Base-by-base conservation (phyloP, 768 basidiomycete species). In the Coprinopsis marcescibilis region DNA sequence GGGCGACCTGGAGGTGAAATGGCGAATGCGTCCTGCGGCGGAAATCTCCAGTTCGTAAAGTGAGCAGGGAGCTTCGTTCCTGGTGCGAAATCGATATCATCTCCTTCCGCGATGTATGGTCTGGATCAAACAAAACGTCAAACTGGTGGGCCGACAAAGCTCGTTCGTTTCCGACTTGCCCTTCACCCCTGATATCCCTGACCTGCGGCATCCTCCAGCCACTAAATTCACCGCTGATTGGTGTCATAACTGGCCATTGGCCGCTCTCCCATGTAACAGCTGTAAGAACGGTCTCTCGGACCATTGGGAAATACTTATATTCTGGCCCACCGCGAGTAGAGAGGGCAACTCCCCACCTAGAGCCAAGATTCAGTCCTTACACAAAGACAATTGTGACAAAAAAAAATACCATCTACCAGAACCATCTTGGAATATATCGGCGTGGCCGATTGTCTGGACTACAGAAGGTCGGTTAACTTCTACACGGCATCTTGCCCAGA, bases 381-480 rank as follows among this genome's bases (percentile, higher is more conserved):
- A 33, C 43, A 43, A 6, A 47, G n/a, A 39, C n/a, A 1, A n/a
- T 19, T 6, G 53, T 21, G 55, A 54, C 5, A 23, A 26, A 57
- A 54, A n/a, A 6, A 52, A 48, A 49, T 56, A 63, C 65, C 65
- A 68, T 29, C 60, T 57, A 0, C 65, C 66, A 7, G 51, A 45
- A 1, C 36, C 50, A 41, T 66, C 65, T 43, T 65, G 59, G 41
- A 69, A 60, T 4, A 70, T 34, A 51, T 70, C 68, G 20, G 65
- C 60, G 49, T 70, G 69, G 2, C 69, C 69, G 8, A 68, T 65
- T 3, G 66, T 65, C 50, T 65, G 64, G 36, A 69, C 63, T 64
- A 42, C 11, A 32, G 5, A 40, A 1, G 42, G 7, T 41, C 14
- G 32, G 15, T 5, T 11, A 7, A 26, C 11, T 40, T 32, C n/a